Conservation (phyloP, 768 basidiomycete genomes). For the Lactifluus piperatus region DNA sequence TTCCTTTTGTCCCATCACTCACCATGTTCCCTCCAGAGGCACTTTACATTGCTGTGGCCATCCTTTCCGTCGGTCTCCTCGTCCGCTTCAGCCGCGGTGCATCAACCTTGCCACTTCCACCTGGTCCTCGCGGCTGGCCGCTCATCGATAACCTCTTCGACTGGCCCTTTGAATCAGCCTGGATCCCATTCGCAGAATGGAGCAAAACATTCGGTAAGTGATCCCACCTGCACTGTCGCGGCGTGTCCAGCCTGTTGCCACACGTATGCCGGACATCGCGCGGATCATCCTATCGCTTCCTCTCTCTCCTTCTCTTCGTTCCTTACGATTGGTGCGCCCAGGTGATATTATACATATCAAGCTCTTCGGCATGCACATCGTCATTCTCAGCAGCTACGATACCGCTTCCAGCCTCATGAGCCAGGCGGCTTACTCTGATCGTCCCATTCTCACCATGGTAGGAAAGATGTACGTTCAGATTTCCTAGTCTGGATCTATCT, state of each 20-base stretch:
- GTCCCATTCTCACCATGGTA: conserved; percentile 19
- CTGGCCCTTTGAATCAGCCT: conserved; percentile 11
- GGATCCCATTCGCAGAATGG: conserved; percentile 18
- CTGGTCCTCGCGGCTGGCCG: conserved; percentile 20
- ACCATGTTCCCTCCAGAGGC: conserved; percentile 11
- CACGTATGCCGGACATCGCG: not conserved
- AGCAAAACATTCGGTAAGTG: conserved; percentile 18
- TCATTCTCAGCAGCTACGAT: conserved; percentile 16
- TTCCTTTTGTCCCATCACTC: too few species aligned
- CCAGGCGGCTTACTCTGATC: conserved; percentile 19
- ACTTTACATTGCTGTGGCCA: conserved; percentile 12
- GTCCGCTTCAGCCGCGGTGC: conserved; percentile 10
- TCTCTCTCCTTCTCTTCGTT: not conserved
- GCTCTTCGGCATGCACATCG: conserved; percentile 20
- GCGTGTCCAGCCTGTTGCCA: not conserved
- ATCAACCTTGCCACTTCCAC: conserved; percentile 10
- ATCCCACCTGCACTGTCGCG: not conserved
- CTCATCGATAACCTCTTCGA: conserved; percentile 19
- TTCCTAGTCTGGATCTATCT: not conserved
- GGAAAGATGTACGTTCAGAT: conserved; percentile 9
- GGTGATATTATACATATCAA: conserved; percentile 18
- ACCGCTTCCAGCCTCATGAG: conserved; percentile 15
- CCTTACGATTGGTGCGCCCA: not conserved
- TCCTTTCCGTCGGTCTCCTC: conserved; percentile 5
- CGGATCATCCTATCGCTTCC: not conserved